These are phyloP conservation scores for Leishmania turanica DNA, from an alignment of 208 protist species.

Conservation along the genomic window DNA sequence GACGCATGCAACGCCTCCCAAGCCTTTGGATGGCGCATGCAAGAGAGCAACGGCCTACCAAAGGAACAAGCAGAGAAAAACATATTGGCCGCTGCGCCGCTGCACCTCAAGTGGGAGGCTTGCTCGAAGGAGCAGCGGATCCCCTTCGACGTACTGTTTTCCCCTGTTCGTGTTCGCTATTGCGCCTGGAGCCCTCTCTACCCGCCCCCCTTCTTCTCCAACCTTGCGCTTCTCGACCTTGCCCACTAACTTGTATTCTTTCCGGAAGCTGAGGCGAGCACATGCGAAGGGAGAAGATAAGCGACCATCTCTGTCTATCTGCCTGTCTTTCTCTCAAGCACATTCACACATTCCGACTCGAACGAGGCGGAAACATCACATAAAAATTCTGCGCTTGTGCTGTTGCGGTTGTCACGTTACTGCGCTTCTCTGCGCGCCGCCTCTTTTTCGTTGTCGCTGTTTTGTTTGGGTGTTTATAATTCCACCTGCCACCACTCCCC, in stretches of 20 bases:
- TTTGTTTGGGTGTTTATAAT: background rate
- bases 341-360: background rate
- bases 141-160: background rate
- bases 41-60: background rate
- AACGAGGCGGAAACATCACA: background rate
- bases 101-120: background rate
- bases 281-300: background rate
- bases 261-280: background rate
- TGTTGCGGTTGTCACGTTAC: background rate
- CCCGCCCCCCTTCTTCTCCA: background rate
- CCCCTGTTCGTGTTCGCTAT: background rate
- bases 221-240: background rate
- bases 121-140: too few relatives aligned
- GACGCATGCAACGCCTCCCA: background rate
- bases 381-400: background rate
- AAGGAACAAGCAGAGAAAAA: background rate
- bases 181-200: background rate
- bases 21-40: background rate
- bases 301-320: background rate
- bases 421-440: background rate
- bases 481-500: background rate
- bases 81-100: background rate
- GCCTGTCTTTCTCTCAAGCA: background rate
- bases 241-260: background rate
- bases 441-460: conserved; percentile 3